These are phyloP conservation scores for Candida michaelii DNA, from an alignment of 805 yeast genomes.

Conservation along the genomic window DNA sequence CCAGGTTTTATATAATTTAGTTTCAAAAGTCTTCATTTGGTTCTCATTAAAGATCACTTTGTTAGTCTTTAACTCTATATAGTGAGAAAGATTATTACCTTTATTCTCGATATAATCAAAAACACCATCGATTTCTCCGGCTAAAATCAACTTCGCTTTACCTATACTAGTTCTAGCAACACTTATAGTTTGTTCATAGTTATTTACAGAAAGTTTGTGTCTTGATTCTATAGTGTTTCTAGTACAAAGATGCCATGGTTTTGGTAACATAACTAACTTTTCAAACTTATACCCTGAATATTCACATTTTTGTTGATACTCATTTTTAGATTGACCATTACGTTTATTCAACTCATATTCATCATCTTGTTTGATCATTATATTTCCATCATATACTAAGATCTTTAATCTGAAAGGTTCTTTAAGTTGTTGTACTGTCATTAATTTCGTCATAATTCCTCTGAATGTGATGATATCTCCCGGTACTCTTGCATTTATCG, in stretches of 20 bases:
- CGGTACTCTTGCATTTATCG: constrained; percentile 41
- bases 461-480: constrained; percentile 80
- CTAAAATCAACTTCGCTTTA: constrained; percentile 60
- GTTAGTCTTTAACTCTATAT: constrained; percentile 81
- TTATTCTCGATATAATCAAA: constrained; percentile 63
- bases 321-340: constrained; percentile 22
- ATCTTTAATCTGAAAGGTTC: constrained; percentile 62
- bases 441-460: constrained; percentile 74
- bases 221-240: constrained; percentile 71
- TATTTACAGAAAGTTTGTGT: constrained; percentile 56
- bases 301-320: constrained; percentile 41
- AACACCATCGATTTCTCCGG: constrained; percentile 91
- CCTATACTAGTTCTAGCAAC: constrained; percentile 89
- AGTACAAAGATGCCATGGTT: constrained; percentile 71
- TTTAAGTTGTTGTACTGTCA: constrained; percentile 63
- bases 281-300: constrained; percentile 88
- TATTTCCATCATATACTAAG: constrained; percentile 71
- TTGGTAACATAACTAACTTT: constrained; percentile 65
- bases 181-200: constrained; percentile 73
- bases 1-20: constrained; percentile 81
- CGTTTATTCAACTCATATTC: constrained; percentile 34
- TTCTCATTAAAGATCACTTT: constrained; percentile 53
- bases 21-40: constrained; percentile 67
- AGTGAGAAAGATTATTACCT: constrained; percentile 60
- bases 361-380: constrained; percentile 58